phyloP scores from a whole-genome alignment of 192 early-diverging fungal species.

The Backusella morwellensis region DNA sequence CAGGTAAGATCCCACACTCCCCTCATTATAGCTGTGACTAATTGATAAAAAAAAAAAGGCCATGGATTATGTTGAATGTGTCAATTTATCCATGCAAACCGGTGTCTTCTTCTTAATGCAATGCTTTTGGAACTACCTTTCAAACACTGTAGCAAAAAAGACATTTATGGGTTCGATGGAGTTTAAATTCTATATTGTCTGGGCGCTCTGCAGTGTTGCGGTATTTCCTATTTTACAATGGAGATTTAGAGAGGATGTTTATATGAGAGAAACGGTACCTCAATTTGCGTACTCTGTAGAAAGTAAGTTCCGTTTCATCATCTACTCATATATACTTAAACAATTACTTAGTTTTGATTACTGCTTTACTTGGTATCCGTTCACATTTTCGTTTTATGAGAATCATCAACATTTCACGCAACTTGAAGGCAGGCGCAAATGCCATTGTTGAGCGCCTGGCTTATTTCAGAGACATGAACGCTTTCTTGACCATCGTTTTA shows the following conservation, averaged over 20 bases:
- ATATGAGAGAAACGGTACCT: constrained; percentile 38
- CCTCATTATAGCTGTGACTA: no score
- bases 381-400: constrained; percentile 17
- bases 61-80: constrained; percentile 22
- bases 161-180: constrained; percentile 44
- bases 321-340: no score
- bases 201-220: constrained; percentile 24
- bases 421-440: background rate
- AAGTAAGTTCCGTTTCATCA: background rate
- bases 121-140: constrained; percentile 48
- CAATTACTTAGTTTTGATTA: constrained; percentile 16
- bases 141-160: constrained; percentile 36
- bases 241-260: constrained; percentile 12
- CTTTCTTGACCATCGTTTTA: constrained; percentile 18
- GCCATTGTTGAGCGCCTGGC: constrained; percentile 19
- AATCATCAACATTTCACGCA: constrained; percentile 10
- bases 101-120: constrained; percentile 42
- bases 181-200: constrained; percentile 42
- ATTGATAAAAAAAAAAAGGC: background rate
- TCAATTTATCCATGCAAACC: constrained; percentile 22
- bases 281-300: constrained; percentile 37
- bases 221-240: constrained; percentile 40
- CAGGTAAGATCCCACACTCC: background rate
- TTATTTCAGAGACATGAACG: constrained; percentile 37
- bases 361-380: constrained; percentile 19